A percentile compares a stretch with the other conserved stretches of the same genome.
phyloP scores from a whole-genome alignment of 805 yeast species.

The Wickerhamiella sergipiensis region DNA sequence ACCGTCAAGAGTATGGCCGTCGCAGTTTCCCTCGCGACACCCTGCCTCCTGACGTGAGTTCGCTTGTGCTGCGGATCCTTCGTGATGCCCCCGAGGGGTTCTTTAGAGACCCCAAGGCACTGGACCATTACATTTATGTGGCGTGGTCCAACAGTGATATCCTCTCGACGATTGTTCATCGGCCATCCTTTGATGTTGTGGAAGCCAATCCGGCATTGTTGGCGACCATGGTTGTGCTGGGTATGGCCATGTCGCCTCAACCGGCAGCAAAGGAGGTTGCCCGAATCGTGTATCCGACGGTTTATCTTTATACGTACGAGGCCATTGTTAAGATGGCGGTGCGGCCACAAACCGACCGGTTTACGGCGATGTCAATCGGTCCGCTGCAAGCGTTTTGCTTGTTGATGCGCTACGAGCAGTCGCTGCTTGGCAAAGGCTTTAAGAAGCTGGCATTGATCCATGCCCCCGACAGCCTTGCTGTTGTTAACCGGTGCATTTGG shows the following conservation, averaged over 20 bases:
- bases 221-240: constrained; percentile 19
- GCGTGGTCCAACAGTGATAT: constrained; percentile 18
- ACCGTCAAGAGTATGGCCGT: background rate
- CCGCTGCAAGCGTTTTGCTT: constrained; percentile 21
- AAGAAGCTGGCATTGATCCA: constrained; percentile 4
- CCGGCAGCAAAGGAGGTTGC: constrained; percentile 10
- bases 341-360: constrained; percentile 6
- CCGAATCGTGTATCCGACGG: constrained; percentile 10
- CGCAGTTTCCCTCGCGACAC: background rate
- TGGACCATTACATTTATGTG: constrained; percentile 11
- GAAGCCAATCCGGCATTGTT: constrained; percentile 16
- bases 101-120: constrained; percentile 1
- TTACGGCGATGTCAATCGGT: constrained; percentile 13
- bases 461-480: constrained; percentile 12
- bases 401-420: constrained; percentile 20
- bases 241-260: constrained; percentile 19
- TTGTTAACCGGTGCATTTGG: constrained; percentile 17
- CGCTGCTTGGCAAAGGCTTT: constrained; percentile 14
- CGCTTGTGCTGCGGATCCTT: constrained; percentile 3
- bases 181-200: constrained; percentile 20
- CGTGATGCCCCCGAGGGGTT: constrained; percentile 5
- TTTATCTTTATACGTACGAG: constrained; percentile 16
- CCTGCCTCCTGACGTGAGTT: background rate
- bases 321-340: constrained; percentile 8
- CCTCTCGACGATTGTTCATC: constrained; percentile 17